Percentiles rank a stretch among this genome's conserved stretches.
Evolutionary conservation across 2,329 filamentous ascomycete genomes (phyloP).

Genomic region (Amesomyces nigricolor): DNA sequence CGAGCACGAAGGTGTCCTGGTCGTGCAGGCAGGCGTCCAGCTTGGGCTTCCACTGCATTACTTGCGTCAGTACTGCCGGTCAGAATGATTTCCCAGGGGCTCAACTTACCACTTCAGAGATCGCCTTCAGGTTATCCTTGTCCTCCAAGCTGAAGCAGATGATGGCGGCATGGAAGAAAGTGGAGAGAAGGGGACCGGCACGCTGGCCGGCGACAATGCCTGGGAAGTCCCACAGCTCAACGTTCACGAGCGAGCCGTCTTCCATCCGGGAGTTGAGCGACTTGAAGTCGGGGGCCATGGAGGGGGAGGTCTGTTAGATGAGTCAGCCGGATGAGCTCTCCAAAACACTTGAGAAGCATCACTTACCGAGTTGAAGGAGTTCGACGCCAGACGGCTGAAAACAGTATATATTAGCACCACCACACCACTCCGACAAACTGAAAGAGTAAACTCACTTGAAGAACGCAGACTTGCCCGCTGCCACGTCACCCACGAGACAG

Average conservation of each 20-base stretch:
- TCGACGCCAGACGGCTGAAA: conserved; percentile 9
- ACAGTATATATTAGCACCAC: conserved; percentile 1
- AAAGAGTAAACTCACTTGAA: conserved; percentile 21
- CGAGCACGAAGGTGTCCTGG: conserved; percentile 22
- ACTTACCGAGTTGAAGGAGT: conserved; percentile 7
- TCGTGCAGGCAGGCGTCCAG: conserved; percentile 23
- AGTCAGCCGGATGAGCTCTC: neutral
- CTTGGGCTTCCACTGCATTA: conserved; percentile 25
- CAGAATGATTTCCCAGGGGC: too few species aligned
- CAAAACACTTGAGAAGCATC: neutral
- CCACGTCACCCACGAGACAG: conserved; percentile 21
- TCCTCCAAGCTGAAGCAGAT: conserved; percentile 35
- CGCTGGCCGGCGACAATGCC: conserved; percentile 14
- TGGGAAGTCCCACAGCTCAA: conserved; percentile 29
- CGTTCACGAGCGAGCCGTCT: conserved; percentile 10
- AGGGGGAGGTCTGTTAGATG: neutral
- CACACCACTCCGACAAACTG: neutral
- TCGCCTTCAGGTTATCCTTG: conserved; percentile 26
- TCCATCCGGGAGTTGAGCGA: neutral
- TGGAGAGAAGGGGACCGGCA: conserved; percentile 16
- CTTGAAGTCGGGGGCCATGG: conserved; percentile 2
- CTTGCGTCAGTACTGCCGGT: neutral
- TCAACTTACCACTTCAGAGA: conserved; percentile 28
- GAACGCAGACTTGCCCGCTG: conserved; percentile 17
- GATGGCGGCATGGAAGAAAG: conserved; percentile 33